Base-by-base conservation (phyloP, 192 early-diverging fungal genomes). In the Chytriomyces confervae region DNA sequence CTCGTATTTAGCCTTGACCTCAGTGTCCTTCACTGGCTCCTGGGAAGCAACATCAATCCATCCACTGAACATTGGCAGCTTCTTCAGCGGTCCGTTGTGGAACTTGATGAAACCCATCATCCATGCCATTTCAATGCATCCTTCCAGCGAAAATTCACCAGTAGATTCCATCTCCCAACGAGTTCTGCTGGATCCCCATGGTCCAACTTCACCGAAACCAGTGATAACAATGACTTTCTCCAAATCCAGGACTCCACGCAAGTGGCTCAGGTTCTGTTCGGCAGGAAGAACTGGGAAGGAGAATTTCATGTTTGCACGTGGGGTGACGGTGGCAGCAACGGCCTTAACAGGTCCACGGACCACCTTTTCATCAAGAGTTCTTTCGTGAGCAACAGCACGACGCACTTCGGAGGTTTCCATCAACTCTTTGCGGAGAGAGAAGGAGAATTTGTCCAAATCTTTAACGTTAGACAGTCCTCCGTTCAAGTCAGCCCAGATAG, bases 81-180 rank as follows among this genome's bases (percentile, higher is more conserved):
- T 91, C 84, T 95, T 93, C 70, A 96, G 87, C 36, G 89, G 88
- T 61, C 95, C 95, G 71, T 92, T 91, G 81, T 91, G 90, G 79
- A 94, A 95, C 81, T 91, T 94, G 85, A 98, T 95, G 72, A 92
- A 92, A 57, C 95, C 95, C 96, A 98, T 96, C 84, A 98, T 94
- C 95, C 96, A 96, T 7, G 96, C 95, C 91, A 98, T 92, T 83
- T 98, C 96, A 77, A 98, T 95, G 81, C 94, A 95, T 18, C 96
- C 94, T 69, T 94, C 92, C 46, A 95, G 87, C 46, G 93, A 94
- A 86, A 95, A 92, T 81, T 94, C 89, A 75, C 95, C 95, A 66
- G 88, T 84, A 53, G 94, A 91, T 84, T 98, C 96, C 89, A 98
- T 94, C 81, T 98, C 95, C 96, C 96, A 98, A 70, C 96, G 93